Conservation (phyloP, 805 yeast genomes). For the Myxozyma monticola region DNA sequence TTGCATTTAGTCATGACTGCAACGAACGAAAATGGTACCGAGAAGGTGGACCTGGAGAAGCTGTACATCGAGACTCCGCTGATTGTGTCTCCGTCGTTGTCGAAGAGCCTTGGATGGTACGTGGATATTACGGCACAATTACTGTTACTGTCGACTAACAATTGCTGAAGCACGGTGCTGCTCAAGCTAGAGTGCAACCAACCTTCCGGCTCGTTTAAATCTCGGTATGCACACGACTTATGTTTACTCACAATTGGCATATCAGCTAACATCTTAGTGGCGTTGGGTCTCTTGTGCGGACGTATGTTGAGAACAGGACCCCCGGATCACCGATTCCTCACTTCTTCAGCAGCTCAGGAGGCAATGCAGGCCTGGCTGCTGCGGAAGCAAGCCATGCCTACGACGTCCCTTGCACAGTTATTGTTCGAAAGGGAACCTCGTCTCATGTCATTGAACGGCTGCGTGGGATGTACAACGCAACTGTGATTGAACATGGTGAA, state of each 20-base stretch:
- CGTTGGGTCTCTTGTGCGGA: slow-evolving; percentile 80
- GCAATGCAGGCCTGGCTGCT: slow-evolving; percentile 96
- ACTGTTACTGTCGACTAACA: too few relatives aligned
- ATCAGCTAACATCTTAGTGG: slow-evolving; percentile 46
- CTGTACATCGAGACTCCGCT: slow-evolving; percentile 55
- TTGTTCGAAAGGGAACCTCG: slow-evolving; percentile 55
- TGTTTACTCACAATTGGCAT: background rate
- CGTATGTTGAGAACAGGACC: slow-evolving; percentile 30
- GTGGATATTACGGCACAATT: background rate
- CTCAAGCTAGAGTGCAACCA: slow-evolving; percentile 82
- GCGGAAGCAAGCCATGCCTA: slow-evolving; percentile 79
- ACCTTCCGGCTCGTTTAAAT: slow-evolving; percentile 90
- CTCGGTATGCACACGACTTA: slow-evolving; percentile 46
- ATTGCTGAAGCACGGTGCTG: slow-evolving; percentile 49
- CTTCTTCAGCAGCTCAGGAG: slow-evolving; percentile 89
- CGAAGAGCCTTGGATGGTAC: slow-evolving; percentile 63
- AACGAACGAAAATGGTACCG: too few relatives aligned
- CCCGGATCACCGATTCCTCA: slow-evolving; percentile 35
- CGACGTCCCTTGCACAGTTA: slow-evolving; percentile 58
- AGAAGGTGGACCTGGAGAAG: background rate
- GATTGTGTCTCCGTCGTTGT: slow-evolving; percentile 67
- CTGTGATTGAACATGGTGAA: slow-evolving; percentile 64
- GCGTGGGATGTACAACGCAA: slow-evolving; percentile 48
- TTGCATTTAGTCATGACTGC: too few relatives aligned
- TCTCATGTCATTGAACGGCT: slow-evolving; percentile 49